These are phyloP conservation scores for Ustilago trichophora DNA, from an alignment of 1,284 basidiomycete species.

Conservation along the genomic window DNA sequence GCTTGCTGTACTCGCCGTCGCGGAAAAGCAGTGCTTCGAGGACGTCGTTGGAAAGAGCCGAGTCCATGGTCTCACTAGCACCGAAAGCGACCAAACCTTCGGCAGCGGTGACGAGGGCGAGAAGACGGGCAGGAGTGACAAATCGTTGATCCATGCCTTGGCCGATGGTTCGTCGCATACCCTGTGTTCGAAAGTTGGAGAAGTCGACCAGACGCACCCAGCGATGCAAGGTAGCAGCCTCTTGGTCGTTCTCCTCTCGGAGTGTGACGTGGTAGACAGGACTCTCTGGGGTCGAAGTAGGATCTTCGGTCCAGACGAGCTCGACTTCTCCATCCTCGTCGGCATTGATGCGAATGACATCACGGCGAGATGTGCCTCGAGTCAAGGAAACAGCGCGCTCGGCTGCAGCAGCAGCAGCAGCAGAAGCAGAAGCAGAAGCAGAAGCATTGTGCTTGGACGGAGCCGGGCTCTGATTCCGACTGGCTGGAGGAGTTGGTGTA, in stretches of 20 bases:
- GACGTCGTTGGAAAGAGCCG: slow-evolving; percentile 59
- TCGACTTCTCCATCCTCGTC: slow-evolving; percentile 50
- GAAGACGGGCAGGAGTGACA: slow-evolving; percentile 85
- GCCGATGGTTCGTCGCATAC: slow-evolving; percentile 88
- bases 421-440: too few species aligned
- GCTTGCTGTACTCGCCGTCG: slow-evolving; percentile 57
- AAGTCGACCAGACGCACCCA: slow-evolving; percentile 70
- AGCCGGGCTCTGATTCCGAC: slow-evolving; percentile 35
- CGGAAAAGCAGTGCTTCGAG: slow-evolving; percentile 64
- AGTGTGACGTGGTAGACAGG: slow-evolving; percentile 53
- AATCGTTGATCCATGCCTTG: slow-evolving; percentile 89
- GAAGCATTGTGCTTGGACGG: slow-evolving; percentile 4
- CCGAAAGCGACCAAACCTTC: slow-evolving; percentile 62
- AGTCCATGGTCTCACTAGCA: slow-evolving; percentile 64
- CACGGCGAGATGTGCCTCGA: slow-evolving; percentile 12
- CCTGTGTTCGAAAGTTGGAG: slow-evolving; percentile 92
- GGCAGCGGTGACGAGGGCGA: slow-evolving; percentile 60
- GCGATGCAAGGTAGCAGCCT: slow-evolving; percentile 31
- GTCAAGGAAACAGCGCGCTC: slow-evolving; percentile 20
- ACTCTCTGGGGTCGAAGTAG: slow-evolving; percentile 32
- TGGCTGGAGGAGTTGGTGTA: slow-evolving; percentile 27
- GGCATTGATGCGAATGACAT: slow-evolving; percentile 37
- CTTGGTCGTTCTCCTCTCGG: slow-evolving; percentile 34
- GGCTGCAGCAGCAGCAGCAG: not conserved
- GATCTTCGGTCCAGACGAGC: slow-evolving; percentile 54